Evolutionary conservation across 1,139 yeast genomes (phyloP).

Genomic region (Magnusiomyces paraingens): DNA sequence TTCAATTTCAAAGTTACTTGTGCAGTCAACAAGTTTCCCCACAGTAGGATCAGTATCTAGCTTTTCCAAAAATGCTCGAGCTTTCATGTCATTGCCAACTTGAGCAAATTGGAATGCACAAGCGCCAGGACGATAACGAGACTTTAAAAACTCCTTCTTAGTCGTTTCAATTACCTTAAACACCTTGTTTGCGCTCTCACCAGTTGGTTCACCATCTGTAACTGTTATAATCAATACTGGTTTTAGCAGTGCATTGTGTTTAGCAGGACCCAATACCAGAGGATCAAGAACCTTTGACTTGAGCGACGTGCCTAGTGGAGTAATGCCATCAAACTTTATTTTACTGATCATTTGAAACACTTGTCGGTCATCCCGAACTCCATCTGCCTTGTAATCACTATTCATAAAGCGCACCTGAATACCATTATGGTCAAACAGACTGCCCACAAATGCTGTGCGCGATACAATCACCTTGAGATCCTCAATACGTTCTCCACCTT

Average conservation of each 20-base stretch:
- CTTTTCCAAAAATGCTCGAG: slow-evolving; percentile 27
- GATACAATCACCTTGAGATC: slow-evolving; percentile 29
- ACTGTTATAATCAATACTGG: slow-evolving; percentile 30
- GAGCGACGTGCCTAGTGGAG: slow-evolving; percentile 29
- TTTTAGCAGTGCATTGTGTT: slow-evolving; percentile 22
- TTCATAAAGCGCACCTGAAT: slow-evolving; percentile 31
- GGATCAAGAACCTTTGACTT: slow-evolving; percentile 28
- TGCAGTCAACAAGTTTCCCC: slow-evolving; percentile 30
- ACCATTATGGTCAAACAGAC: slow-evolving; percentile 30
- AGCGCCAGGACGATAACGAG: slow-evolving; percentile 29
- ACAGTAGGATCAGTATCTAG: slow-evolving; percentile 29
- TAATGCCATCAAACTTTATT: slow-evolving; percentile 28
- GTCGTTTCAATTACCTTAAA: slow-evolving; percentile 26
- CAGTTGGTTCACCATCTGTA: slow-evolving; percentile 34
- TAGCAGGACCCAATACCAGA: slow-evolving; percentile 26
- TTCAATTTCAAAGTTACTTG: slow-evolving; percentile 30
- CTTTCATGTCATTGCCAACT: slow-evolving; percentile 31
- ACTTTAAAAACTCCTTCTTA: slow-evolving; percentile 22
- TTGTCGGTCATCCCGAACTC: slow-evolving; percentile 24
- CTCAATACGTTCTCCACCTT: slow-evolving; percentile 32
- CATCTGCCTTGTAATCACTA: slow-evolving; percentile 25
- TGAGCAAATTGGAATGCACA: slow-evolving; percentile 33
- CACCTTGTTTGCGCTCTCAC: slow-evolving; percentile 25
- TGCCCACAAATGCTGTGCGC: slow-evolving; percentile 28
- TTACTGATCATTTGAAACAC: slow-evolving; percentile 24